Base-by-base conservation (phyloP, 108 stramenopile species). In the Schizochytrium sp. region DNA sequence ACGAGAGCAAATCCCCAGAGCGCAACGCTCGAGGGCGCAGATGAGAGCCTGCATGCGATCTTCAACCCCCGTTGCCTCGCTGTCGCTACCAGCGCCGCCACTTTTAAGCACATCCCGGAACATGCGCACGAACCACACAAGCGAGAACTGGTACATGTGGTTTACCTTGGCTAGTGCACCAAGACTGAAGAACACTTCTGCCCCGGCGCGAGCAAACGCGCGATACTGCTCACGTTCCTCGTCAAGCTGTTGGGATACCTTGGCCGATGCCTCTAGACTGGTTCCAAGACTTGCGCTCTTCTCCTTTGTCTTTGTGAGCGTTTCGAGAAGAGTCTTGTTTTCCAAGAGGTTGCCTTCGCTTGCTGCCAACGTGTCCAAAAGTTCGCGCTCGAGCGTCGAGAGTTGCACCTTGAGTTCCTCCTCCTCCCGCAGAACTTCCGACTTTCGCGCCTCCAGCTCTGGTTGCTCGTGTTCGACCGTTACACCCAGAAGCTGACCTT, bases 331-430 rank as follows among this genome's bases (percentile, higher is more conserved):
- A 5, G 92, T 47, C 8, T 92, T 72, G 91, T 95, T 94, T 29
- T 95, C 94, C 5, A 95, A 87, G 4, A 95, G 69, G 45, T 95
- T 91, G 19, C 94, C 95, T 41, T 94, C 93, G 12, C 94, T 91
- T 5, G 94, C 91, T 10, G 93, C 94, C 87, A 95, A 57, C 2
- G 92, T 89, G 23, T 94, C 91, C 0, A 95, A 88, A 41, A 95
- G 72, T 0, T 90, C 88, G 51, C 91, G 91, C 88, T 95, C 95
- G 5, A 95, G 90, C 21, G 87, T 90, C n/a, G 94, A 93, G 12
- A 95, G 91, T 60, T 94, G 93, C 14, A 94, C 91, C 92, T 95
- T 95, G 87, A 92, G 93, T 5, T 91, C 94, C 63, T 95, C 94
- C 55, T 95, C 94, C 89, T 93, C 51, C 5, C 47, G n/a, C 21